phyloP scores from a whole-genome alignment of 2,329 filamentous ascomycete species.

The Ceratocystis ficicola region DNA sequence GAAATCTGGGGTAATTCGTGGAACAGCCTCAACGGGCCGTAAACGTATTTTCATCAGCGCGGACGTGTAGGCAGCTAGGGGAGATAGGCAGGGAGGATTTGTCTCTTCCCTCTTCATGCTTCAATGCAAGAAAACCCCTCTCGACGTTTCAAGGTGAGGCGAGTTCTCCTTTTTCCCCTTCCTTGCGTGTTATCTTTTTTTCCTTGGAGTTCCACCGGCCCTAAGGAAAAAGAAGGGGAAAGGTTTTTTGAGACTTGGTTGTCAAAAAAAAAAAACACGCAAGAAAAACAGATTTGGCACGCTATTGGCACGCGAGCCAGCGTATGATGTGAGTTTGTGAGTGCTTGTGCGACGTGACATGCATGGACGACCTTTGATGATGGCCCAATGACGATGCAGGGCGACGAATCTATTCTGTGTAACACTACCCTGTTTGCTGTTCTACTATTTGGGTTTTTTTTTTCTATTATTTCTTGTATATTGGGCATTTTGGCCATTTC shows the following conservation, averaged over 20 bases:
- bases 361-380: constrained; percentile 2
- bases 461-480: background rate
- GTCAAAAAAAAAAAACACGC: background rate
- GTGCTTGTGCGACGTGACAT: background rate
- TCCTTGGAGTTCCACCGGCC: background rate
- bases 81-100: too few species aligned
- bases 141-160: constrained; percentile 1
- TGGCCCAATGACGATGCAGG: constrained; percentile 1
- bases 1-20: constrained; percentile 44
- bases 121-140: background rate
- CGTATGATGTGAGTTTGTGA: background rate
- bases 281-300: background rate
- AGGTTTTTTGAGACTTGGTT: background rate
- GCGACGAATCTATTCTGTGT: background rate
- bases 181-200: background rate
- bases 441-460: background rate
- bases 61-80: too few species aligned
- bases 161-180: background rate
- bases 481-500: background rate
- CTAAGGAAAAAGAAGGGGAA: background rate
- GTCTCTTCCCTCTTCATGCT: background rate
- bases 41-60: background rate
- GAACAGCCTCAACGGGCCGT: constrained; percentile 29
- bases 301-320: background rate
- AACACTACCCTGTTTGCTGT: background rate